Evolutionary conservation across 1,139 yeast genomes (phyloP), one percentile per base, ranked within the genome.

Genomic region (Schwanniomyces etchellsii): DNA sequence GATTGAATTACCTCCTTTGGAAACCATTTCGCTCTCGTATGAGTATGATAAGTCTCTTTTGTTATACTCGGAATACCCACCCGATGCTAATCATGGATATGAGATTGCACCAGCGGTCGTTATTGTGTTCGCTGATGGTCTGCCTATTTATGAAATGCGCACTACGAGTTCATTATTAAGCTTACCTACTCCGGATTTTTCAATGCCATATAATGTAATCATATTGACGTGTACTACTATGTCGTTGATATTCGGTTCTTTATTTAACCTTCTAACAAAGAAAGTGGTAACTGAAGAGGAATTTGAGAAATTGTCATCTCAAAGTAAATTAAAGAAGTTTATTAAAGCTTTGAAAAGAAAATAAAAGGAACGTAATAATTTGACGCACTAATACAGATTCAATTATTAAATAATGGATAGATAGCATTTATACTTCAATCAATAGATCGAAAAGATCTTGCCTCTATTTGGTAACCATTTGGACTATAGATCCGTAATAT

Each of bases 81-180:
- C 99, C 2, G 99, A 93, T 64, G 98, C 99, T 2, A 93, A 93
- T 53, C 96, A 91, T 45, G 99, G 99, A 0, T 93, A 91, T 55
- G 91, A 91, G 35, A 77, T 93, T 25, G 94, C 91, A 26, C 95
- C 96, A 0, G 95, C 91, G 3, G 82, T 86, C 5, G 64, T 88
- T 7, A 71, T 82, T 1, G 73, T 83, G 0, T 39, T 71, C 4
- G 44, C 49, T n/a, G 38, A 47, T 10, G 42, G 47, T 5, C 38
- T 54, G 1, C 37, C 38, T 23, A 35, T 43, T n/a, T 85, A 84
- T 44, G 72, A 77, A 30, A 53, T 81, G 37, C 70, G 98, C 48
- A 86, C 97, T 1, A 78, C 96, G 1, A 83, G 96, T 27, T 69
- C 89, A 32, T 63, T 93, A 35, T 65, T 93, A 29, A 77, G 94